These are phyloP conservation scores for sweet orange (Citrus sinensis) DNA, from an alignment of 345 rosid genomes.

Conservation along the genomic window DVS_A1.0 CM039162.1:24824501-24825000, in stretches of 20 bases:
- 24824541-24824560: conserved; percentile 92
- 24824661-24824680: conserved; percentile 73
- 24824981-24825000: conserved; percentile 48
- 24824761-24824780: conserved; percentile 94
- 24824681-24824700: conserved; percentile 65
- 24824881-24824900: conserved; percentile 61
- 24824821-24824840: conserved; percentile 84
- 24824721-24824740: conserved; percentile 72
- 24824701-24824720: conserved; percentile 56
- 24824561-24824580: conserved; percentile 64
- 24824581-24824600: conserved; percentile 74
- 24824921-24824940: conserved; percentile 64
- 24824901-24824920: conserved; percentile 72
- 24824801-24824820: conserved; percentile 67
- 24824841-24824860: conserved; percentile 88
- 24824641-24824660: conserved; percentile 84
- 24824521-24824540: conserved; percentile 90
- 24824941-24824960: conserved; percentile 75
- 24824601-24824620: conserved; percentile 73
- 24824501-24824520: conserved; percentile 95
- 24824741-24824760: conserved; percentile 83
- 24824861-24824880: conserved; percentile 67
- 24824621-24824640: conserved; percentile 64
- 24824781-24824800: conserved; percentile 78
- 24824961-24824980: conserved; percentile 93